Evolutionary conservation across 805 yeast genomes (phyloP), one percentile per base, ranked within the genome.

Genomic region (Saccharomycopsis fibuligera): DNA sequence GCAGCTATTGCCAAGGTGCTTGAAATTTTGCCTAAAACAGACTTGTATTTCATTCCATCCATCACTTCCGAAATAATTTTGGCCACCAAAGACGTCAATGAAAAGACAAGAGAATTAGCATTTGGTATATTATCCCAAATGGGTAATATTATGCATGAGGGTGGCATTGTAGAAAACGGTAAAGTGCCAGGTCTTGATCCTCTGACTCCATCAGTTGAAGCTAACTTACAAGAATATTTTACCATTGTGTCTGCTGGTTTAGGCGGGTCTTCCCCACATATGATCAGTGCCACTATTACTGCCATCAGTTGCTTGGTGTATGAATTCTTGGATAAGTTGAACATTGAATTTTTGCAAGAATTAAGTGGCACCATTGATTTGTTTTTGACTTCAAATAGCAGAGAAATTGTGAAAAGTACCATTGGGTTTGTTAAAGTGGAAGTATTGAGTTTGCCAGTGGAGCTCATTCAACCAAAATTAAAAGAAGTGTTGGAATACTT

Each of bases 171-270:
- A 40, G 74, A 74, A 47, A 82, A 86, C 60, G 68, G 80, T 16
- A 68, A 74, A 57, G 79, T 85, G 50, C 81, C 88, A 31, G 86
- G 82, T 2, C 75, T 83, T 61, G 89, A 77, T 41, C 66, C 71
- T 5, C 74, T 69, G 5, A 75, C 80, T 25, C 83, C 85, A n/a
- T 76, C 76, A 51, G 69, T 67, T 24, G 70, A 72, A 45, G 93
- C 96, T 6, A 73, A 79, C 17, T 72, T 90, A 48, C 75, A 81
- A 41, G 96, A 90, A 66, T 90, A 74, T 62, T 87, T 91, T 70
- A 88, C 95, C 27, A 87, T 93, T 83, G 83, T 91, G 27, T 79
- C 91, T 65, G 99, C 97, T 25, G 99, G 99, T 69, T 72, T 95
- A 57, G 96, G 93, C 33, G 96, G 96, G 49, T 82, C 85, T 56